phyloP scores from a whole-genome alignment of 2,329 filamentous ascomycete genomes.

The Cadophora sp. region DNA sequence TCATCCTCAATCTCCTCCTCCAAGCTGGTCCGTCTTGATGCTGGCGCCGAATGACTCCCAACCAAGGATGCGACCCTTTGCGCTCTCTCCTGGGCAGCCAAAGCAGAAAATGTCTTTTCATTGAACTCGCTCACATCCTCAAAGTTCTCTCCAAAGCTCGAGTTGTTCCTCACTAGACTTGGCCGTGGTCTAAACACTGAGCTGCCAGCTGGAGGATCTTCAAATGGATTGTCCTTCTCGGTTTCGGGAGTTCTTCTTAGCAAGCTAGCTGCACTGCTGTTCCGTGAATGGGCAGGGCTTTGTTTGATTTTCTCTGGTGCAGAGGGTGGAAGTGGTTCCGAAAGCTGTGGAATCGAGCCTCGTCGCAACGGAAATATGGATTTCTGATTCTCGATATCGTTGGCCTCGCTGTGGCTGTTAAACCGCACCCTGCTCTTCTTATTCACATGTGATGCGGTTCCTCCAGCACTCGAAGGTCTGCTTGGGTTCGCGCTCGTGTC shows the following conservation, averaged over 20 bases:
- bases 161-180: conserved; percentile 40
- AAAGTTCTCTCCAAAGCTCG: conserved; percentile 20
- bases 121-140: conserved; percentile 35
- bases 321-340: conserved; percentile 23
- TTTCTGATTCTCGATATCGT: conserved; percentile 41
- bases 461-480: conserved; percentile 38
- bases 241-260: conserved; percentile 36
- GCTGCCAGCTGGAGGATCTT: conserved; percentile 29
- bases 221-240: conserved; percentile 42
- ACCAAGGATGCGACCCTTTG: conserved; percentile 43
- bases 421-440: conserved; percentile 43
- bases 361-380: conserved; percentile 38
- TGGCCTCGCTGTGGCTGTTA: conserved; percentile 44
- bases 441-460: conserved; percentile 19
- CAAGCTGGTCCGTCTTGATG: conserved; percentile 43
- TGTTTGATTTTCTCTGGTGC: conserved; percentile 30
- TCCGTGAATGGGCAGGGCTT: conserved; percentile 42
- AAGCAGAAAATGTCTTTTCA: conserved; percentile 44
- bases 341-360: conserved; percentile 28
- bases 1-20: conserved; percentile 39
- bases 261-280: conserved; percentile 33
- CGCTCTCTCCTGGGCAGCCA: conserved; percentile 44
- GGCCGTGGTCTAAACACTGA: conserved; percentile 37
- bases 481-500: conserved; percentile 37
- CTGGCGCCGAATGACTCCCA: conserved; percentile 43